These are phyloP conservation scores for Anastatica hierochuntica DNA, from an alignment of 345 rosid genomes.

Conservation along the genomic window DNA sequence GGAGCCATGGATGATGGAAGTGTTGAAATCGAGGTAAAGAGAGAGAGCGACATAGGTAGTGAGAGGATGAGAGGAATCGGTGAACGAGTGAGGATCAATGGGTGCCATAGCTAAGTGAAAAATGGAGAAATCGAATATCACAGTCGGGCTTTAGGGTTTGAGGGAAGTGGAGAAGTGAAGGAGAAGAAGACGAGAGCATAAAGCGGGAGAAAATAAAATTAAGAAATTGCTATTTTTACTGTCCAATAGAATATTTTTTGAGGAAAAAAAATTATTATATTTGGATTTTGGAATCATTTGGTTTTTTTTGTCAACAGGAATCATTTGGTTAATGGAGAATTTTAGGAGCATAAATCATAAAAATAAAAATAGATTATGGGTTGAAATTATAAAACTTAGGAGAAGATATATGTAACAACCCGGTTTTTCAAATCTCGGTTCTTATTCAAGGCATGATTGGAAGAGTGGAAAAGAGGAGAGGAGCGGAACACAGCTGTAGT, in stretches of 20 bases:
- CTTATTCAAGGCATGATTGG: too few species aligned
- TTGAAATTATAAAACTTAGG: too few species aligned
- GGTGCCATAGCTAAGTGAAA: conserved; percentile 43
- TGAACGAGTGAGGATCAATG: conserved; percentile 78
- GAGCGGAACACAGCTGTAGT: too few species aligned
- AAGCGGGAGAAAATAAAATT: conserved; percentile 28
- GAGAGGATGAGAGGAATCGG: conserved; percentile 58
- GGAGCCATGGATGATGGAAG: conserved; percentile 64
- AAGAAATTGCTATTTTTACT: too few species aligned
- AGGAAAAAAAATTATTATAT: too few species aligned
- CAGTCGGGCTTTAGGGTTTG: conserved; percentile 16
- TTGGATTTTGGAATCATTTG: too few species aligned
- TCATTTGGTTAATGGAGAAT: conserved; percentile 18
- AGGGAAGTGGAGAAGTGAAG: too few species aligned
- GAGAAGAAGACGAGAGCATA: not conserved
- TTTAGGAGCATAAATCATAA: conserved; percentile 4
- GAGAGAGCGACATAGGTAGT: conserved; percentile 59
- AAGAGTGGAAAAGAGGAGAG: too few species aligned
- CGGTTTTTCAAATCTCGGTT: too few species aligned
- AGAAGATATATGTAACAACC: too few species aligned
- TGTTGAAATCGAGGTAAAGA: conserved; percentile 64
- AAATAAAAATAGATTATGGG: too few species aligned
- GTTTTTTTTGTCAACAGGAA: not conserved
- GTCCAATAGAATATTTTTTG: too few species aligned
- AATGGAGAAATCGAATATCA: not conserved